Evolutionary conservation across 2,329 filamentous ascomycete species (phyloP), one percentile per base, ranked within the genome.

Genomic region (Botryotinia convoluta): DNA sequence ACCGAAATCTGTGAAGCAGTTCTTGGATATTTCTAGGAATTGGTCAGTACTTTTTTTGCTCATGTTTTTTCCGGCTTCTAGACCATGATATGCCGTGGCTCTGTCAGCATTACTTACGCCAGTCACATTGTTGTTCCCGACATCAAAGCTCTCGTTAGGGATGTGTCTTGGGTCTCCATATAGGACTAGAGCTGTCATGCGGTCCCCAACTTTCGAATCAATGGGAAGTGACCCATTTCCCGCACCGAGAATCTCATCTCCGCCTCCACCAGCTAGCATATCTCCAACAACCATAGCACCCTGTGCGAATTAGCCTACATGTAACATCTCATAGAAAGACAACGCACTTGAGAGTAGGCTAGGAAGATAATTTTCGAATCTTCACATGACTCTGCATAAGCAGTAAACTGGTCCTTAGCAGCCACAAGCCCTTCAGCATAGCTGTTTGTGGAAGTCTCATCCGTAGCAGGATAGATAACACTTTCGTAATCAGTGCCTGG

Each of bases 161-260:
- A 61, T 61, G 59, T 61, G 59, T 61, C 59, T 22, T 61, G 59
- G 59, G 20, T 61, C 59, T 14, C 59, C 59, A 37, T 61, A 61
- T 16, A 61, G 10, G 20, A 61, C 59, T 26, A 61, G 20, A 37
- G 59, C 59, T 39, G 59, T 61, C 59, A 44, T 39, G 10, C 60
- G 60, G 35, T 39, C 60, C 22, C 60, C 60, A 62, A 62, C 35
- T 26, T 26, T n/a, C 22, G 60, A 39, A n/a, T 16, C 12, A 39
- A 62, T 42, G 20, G 35, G 60, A 39, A 62, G 60, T 42, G 37
- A 18, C 22, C 60, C 60, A 62, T 62, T 44, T 39, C 61, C 61
- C 4, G 37, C 61, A 63, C 39, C 61, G 14, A 63, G 39, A 44
- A 63, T 44, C n/a, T 44, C n/a, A 63, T 63, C 14, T 42, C 61